Percentiles rank a stretch among this genome's conserved stretches.
Conservation (phyloP, 116 monocot genomes). For the Dioscorea cayenensis region DNA sequence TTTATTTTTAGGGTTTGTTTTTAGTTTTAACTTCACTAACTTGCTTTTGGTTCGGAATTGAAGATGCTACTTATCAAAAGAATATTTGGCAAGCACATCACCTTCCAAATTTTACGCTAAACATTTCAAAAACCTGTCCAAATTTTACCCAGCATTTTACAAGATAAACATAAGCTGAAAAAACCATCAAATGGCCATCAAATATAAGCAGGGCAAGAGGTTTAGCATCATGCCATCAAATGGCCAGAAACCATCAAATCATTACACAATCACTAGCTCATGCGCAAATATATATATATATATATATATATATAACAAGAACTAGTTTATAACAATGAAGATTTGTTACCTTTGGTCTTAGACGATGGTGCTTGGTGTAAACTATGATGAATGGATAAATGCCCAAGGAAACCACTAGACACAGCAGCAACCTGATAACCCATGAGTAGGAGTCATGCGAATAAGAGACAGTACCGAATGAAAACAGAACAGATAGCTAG, state of each 20-base stretch:
- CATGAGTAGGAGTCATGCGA: neutral
- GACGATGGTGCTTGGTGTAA: neutral
- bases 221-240: neutral
- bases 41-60: no score
- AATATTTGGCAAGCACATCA: no score
- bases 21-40: no score
- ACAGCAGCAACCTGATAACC: slow-evolving; percentile 19
- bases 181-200: no score
- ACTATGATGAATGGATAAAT: neutral
- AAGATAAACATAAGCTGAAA: no score
- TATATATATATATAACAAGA: neutral
- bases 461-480: neutral
- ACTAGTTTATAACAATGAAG: neutral
- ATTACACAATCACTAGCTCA: neutral
- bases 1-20: no score
- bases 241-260: neutral
- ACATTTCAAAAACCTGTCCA: no score
- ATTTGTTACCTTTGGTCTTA: slow-evolving; percentile 12
- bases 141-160: no score
- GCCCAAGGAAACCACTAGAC: slow-evolving; percentile 16
- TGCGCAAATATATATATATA: no score
- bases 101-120: no score
- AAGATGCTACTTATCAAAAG: no score
- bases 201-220: neutral
- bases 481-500: neutral